Percentiles rank a stretch among this genome's conserved stretches.
Evolutionary conservation across 2,329 filamentous ascomycete species (phyloP).

Genomic region (Ampelomyces quisqualis): DNA sequence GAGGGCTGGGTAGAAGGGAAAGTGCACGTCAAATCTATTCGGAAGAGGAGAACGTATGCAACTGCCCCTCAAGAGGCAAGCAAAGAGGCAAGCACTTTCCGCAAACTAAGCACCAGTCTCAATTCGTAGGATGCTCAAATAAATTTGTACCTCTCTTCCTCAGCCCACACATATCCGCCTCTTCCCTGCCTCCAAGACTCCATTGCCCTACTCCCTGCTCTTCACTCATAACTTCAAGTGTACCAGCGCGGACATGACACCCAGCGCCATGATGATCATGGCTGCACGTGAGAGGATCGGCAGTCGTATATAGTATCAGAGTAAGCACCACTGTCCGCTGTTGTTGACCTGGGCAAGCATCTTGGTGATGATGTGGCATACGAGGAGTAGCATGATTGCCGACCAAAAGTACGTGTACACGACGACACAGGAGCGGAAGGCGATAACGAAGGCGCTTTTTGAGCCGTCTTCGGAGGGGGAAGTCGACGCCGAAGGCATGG

Average conservation of each 20-base stretch:
- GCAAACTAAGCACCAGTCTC: not conserved
- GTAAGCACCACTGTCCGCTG: not conserved
- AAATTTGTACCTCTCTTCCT: slow-evolving; percentile 2
- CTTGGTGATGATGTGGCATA: slow-evolving; percentile 10
- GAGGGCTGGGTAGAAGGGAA: no score
- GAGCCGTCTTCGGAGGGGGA: slow-evolving; percentile 4
- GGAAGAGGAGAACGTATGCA: no score
- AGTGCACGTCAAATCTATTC: no score
- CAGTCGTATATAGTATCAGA: not conserved
- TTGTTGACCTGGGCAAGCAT: slow-evolving; percentile 7
- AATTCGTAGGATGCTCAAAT: slow-evolving; percentile 2
- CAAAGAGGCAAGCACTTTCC: no score
- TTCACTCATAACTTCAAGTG: slow-evolving; percentile 3
- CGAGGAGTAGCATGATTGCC: slow-evolving; percentile 10
- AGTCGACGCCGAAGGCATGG: slow-evolving; percentile 9
- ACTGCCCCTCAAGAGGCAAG: no score
- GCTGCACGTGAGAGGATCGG: slow-evolving; percentile 3
- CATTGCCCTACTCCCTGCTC: no score
- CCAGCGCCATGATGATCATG: slow-evolving; percentile 6
- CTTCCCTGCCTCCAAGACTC: not conserved
- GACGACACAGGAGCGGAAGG: slow-evolving; percentile 5
- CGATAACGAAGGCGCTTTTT: slow-evolving; percentile 1
- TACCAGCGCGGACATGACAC: no score
- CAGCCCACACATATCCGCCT: not conserved
- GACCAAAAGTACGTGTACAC: slow-evolving; percentile 19